A percentile compares a stretch with the other conserved stretches of the same genome.
Conservation (phyloP, 83 land plant species). For the Thuja plicata region DNA sequence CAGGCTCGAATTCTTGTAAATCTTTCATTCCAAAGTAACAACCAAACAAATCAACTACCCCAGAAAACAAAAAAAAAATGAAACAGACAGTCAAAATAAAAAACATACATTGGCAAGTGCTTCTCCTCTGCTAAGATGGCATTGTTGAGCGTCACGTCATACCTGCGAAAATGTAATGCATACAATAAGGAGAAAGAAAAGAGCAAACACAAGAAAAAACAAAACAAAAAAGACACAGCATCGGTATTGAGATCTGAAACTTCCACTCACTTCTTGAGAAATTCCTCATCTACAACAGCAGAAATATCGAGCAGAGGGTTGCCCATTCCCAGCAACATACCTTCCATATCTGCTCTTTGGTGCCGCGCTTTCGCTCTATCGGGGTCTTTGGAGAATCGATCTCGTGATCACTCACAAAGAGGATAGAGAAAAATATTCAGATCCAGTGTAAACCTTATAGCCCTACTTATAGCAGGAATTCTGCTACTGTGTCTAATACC, state of each 20-base stretch:
- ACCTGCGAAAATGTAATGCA: constrained; percentile 40
- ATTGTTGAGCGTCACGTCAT: constrained; percentile 78
- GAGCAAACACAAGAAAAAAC: neutral
- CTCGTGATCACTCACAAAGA: neutral
- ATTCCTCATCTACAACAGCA: constrained; percentile 82
- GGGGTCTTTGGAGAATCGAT: neutral
- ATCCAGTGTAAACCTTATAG: neutral
- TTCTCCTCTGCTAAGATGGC: constrained; percentile 93
- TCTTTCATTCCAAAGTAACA: neutral
- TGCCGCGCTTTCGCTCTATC: neutral
- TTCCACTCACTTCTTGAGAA: constrained; percentile 68
- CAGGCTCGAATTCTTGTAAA: neutral
- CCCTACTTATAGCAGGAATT: neutral
- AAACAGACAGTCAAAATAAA: neutral
- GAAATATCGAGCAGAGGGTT: constrained; percentile 97
- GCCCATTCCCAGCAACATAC: constrained; percentile 92
- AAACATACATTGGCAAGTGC: constrained; percentile 85
- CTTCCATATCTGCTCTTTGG: constrained; percentile 42
- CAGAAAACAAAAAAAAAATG: neutral
- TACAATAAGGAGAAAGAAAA: neutral
- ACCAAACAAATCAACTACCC: neutral
- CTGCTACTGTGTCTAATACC: neutral
- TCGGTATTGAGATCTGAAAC: neutral
- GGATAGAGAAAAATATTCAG: neutral
- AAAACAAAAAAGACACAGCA: neutral